Conservation (phyloP, 2,329 filamentous ascomycete genomes). For the Nigrospora oryzae region DNA sequence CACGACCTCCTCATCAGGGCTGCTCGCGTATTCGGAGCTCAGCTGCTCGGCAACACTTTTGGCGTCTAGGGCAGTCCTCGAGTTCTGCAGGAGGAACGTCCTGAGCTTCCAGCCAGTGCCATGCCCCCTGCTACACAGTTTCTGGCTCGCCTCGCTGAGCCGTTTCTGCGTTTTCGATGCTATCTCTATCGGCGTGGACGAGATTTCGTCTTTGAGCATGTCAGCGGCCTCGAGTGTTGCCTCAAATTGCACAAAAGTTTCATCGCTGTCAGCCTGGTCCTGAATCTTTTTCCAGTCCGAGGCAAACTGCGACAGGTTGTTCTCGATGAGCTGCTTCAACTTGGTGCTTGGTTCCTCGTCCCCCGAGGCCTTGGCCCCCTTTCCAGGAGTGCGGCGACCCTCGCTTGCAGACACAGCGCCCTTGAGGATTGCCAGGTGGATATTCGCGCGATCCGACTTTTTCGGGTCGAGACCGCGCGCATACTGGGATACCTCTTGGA, state of each 20-base stretch:
- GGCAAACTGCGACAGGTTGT: constrained; percentile 11
- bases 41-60: constrained; percentile 5
- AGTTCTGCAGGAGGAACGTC: constrained; percentile 16
- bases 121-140: constrained; percentile 8
- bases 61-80: neutral
- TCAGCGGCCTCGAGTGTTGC: constrained; percentile 13
- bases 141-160: constrained; percentile 12
- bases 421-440: constrained; percentile 16
- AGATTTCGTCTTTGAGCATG: constrained; percentile 6
- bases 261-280: constrained; percentile 5
- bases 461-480: constrained; percentile 9
- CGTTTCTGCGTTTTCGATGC: constrained; percentile 9
- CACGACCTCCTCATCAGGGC: constrained; percentile 12
- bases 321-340: constrained; percentile 9
- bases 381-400: too few relatives aligned
- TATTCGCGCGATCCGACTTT: constrained; percentile 1
- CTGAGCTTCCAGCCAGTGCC: constrained; percentile 18
- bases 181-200: constrained; percentile 10
- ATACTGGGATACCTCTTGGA: constrained; percentile 13
- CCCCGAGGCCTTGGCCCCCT: too few relatives aligned
- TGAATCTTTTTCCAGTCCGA: constrained; percentile 7
- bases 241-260: constrained; percentile 8
- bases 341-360: constrained; percentile 2
- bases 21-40: constrained; percentile 1
- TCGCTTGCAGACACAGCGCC: constrained; percentile 12